phyloP scores from a whole-genome alignment of 2,329 filamentous ascomycete species.

The Hypoxylon sp. region DNA sequence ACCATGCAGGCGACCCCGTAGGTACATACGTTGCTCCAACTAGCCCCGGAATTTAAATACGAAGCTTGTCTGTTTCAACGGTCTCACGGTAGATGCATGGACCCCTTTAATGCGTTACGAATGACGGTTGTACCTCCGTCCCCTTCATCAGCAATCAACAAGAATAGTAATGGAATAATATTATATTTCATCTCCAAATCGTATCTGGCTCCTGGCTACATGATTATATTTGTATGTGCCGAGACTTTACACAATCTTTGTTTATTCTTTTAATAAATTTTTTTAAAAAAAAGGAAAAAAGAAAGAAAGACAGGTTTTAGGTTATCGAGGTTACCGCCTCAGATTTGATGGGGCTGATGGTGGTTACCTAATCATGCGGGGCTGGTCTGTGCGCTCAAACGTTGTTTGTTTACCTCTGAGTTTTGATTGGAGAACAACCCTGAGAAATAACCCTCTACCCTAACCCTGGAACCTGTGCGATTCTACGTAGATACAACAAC shows the following conservation, averaged over 20 bases:
- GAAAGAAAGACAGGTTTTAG: background rate
- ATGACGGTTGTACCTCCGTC: background rate
- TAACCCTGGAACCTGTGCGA: conserved; percentile 11
- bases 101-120: background rate
- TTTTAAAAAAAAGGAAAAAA: no score
- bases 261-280: no score
- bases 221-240: no score
- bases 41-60: background rate
- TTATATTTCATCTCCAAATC: no score
- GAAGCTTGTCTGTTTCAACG: background rate
- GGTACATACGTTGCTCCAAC: no score
- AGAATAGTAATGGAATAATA: background rate
- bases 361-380: background rate
- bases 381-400: background rate
- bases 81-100: background rate
- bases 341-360: background rate
- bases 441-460: conserved; percentile 30
- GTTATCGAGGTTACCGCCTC: background rate
- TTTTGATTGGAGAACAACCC: conserved; percentile 24
- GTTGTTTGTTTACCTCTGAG: conserved; percentile 19
- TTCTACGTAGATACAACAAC: background rate
- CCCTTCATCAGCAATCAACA: background rate
- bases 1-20: no score
- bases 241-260: no score
- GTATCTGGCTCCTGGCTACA: no score